Base-by-base conservation (phyloP, 2,329 filamentous ascomycete genomes). In the Pseudopithomyces maydicus region DNA sequence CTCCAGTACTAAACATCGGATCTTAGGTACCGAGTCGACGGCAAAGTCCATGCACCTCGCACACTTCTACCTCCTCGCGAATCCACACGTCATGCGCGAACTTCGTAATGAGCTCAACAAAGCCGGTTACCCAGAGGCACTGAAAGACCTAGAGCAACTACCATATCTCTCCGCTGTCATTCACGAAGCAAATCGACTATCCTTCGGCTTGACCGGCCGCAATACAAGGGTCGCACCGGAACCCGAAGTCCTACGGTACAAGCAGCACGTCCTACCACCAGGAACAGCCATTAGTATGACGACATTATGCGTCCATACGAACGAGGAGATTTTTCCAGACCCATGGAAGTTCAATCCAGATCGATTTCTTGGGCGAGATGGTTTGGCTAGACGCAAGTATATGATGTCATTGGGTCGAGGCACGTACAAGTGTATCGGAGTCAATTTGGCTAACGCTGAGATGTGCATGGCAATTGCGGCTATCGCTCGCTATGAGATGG, bases 151-250 rank as follows among this genome's bases (percentile, higher is more conserved):
- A 8, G 36, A 59, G 14, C 46, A 54, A 15, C 57, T 66, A 4
- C 64, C 64, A 11, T 65, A 63, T 54, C 62, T 67, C 41, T 52
- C 58, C 14, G 66, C 65, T 47, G 45, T 60, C 12, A 49, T 69
- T 11, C 19, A 36, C 38, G 67, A 69, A 51, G 67, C 55, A 15
- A 59, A 66, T 22, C 67, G 67, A 22, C 56, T 69, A 17, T 62
- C 60, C 39, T 67, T 44, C 17, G 41, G 41, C 41, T 15, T 44
- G 17, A 44, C 41, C 14, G 17, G 17, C 11, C 41, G 41, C 56
- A 55, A 58, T 70, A 38, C 64, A 70, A 50, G 52, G 49, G 22
- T 29, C 8, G 26, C 26, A 29, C 26, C 26, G 26, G 26, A 29
- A 8, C 26, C 26, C 8, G 26, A 29, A 29, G 26, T 29, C 5